Conservation (phyloP, 176 grass and related monocot genomes). For the Juncus effusus region DNA sequence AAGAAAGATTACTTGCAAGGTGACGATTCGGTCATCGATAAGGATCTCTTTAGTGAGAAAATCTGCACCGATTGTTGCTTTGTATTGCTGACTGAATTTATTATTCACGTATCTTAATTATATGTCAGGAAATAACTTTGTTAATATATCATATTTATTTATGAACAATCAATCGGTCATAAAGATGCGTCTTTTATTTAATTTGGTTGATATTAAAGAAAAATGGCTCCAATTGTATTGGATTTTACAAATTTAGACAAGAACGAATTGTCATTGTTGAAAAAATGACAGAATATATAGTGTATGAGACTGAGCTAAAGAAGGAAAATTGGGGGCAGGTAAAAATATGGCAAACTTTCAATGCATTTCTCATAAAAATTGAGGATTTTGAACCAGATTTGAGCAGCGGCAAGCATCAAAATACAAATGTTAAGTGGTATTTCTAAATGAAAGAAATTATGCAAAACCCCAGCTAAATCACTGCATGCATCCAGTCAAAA, state of each 20-base stretch:
- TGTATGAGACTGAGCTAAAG: too few species aligned
- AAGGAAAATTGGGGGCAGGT: too few species aligned
- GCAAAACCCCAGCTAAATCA: constrained; percentile 13
- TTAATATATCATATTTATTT: too few species aligned
- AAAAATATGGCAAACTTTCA: too few species aligned
- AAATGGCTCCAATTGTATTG: too few species aligned
- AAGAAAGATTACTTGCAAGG: constrained; percentile 55
- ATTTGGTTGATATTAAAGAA: too few species aligned
- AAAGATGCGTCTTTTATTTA: too few species aligned
- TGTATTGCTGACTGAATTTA: constrained; percentile 96
- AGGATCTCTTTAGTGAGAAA: constrained; percentile 95
- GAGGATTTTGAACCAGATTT: background rate
- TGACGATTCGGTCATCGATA: constrained; percentile 82
- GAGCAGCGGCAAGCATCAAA: background rate
- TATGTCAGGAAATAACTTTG: too few species aligned
- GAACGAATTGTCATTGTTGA: too few species aligned
- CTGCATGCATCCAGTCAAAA: constrained; percentile 1
- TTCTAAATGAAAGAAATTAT: background rate
- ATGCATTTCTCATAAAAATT: background rate
- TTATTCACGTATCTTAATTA: constrained; percentile 77
- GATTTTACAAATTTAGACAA: too few species aligned
- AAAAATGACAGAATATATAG: too few species aligned
- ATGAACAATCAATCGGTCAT: too few species aligned
- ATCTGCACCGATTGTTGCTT: constrained; percentile 96
- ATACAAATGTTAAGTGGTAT: background rate